Conservation (phyloP, 345 rosid genomes). For the Sisymbrium irio region DNA sequence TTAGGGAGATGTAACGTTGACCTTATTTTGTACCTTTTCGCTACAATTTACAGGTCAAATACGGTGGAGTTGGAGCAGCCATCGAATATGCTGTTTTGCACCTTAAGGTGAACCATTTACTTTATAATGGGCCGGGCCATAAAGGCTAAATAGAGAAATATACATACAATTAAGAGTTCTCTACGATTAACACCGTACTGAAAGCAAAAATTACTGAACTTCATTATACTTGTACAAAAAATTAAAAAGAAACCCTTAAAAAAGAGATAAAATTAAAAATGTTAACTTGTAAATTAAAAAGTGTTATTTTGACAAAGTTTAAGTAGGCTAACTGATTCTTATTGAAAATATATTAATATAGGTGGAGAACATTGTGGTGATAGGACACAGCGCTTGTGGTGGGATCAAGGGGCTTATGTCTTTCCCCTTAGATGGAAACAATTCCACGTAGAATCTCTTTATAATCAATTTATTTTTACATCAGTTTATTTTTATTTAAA, state of each 20-base stretch:
- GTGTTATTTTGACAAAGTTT: not conserved
- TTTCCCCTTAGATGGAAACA: slow-evolving; percentile 57
- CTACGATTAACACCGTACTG: not conserved
- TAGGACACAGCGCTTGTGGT: slow-evolving; percentile 96
- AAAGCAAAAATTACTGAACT: not conserved
- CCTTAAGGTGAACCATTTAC: slow-evolving; percentile 61
- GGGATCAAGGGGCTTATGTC: slow-evolving; percentile 99
- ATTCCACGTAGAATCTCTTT: slow-evolving; percentile 32
- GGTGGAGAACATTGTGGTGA: slow-evolving; percentile 85
- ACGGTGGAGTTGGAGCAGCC: slow-evolving; percentile 81
- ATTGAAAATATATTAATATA: slow-evolving; percentile 15
- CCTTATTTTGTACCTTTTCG: not conserved
- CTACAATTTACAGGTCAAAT: slow-evolving; percentile 31
- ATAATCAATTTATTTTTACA: not conserved
- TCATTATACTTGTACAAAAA: not conserved
- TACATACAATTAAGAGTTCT: no score
- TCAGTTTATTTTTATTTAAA: not conserved
- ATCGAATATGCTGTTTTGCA: slow-evolving; percentile 95
- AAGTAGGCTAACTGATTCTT: not conserved
- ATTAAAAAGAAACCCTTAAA: not conserved
- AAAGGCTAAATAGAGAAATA: not conserved
- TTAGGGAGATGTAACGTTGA: not conserved
- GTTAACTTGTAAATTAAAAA: not conserved
- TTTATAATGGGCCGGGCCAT: not conserved
- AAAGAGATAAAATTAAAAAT: not conserved